These are phyloP conservation scores for Pseudogymnoascus sp. DNA, from an alignment of 2,329 filamentous ascomycete genomes.

Conservation along the genomic window DNA sequence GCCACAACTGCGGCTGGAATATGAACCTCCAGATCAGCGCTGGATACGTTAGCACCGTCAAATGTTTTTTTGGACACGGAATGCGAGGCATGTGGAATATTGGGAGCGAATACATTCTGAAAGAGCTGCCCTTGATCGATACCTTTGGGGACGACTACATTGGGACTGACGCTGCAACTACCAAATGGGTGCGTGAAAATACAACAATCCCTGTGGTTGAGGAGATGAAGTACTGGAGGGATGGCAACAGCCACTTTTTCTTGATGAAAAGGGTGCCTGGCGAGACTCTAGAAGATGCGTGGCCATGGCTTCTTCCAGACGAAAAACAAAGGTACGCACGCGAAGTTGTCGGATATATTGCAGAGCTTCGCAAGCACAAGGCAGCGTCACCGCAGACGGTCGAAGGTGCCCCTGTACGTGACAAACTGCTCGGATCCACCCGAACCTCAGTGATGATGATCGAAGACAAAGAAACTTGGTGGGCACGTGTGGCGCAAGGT, in stretches of 20 bases:
- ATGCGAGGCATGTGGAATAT: background rate
- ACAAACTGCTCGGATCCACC: background rate
- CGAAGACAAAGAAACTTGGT: background rate
- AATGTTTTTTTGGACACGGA: background rate
- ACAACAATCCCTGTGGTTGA: background rate
- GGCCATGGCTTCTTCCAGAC: background rate
- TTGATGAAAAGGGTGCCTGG: background rate
- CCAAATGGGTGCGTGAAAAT: background rate
- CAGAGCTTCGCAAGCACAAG: background rate
- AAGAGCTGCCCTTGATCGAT: background rate
- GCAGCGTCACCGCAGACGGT: background rate
- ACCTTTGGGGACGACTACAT: background rate
- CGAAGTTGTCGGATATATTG: background rate
- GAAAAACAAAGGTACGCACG: background rate
- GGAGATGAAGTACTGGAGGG: background rate
- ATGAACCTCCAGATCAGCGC: background rate
- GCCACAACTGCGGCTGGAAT: background rate
- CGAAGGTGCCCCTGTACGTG: background rate
- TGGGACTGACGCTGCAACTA: background rate
- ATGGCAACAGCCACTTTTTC: background rate
- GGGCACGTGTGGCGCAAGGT: background rate
- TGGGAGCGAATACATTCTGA: background rate
- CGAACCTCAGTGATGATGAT: background rate
- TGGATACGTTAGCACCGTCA: background rate
- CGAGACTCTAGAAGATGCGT: background rate